Conservation (phyloP, 257 asterid species). For the Solanum ossicruentum region DNA sequence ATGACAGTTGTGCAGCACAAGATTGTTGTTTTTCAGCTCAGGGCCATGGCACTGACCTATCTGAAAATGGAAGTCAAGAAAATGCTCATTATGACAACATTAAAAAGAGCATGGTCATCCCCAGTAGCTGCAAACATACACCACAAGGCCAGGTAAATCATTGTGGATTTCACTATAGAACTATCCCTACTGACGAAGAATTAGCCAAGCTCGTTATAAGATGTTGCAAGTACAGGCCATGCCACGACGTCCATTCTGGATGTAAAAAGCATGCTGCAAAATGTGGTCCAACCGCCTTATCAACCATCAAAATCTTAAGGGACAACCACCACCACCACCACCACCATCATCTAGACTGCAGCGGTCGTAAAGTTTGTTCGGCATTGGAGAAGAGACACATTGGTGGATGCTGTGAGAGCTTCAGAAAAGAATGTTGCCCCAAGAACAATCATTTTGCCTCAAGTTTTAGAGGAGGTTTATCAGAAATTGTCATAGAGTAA, state of each 20-base stretch:
- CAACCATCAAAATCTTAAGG: neutral
- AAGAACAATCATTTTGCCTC: slow-evolving; percentile 16
- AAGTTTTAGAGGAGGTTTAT: slow-evolving; percentile 22
- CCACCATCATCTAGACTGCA: neutral
- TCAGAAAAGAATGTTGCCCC: slow-evolving; percentile 38
- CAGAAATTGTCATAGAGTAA: slow-evolving; percentile 46
- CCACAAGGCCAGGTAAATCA: neutral
- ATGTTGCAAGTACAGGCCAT: slow-evolving; percentile 12
- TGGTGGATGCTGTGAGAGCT: slow-evolving; percentile 37
- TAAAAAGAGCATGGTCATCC: neutral
- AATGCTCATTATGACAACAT: neutral
- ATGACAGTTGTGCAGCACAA: neutral
- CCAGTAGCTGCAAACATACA: neutral
- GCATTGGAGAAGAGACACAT: slow-evolving; percentile 6
- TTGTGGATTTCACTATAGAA: neutral
- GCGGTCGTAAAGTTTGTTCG: neutral
- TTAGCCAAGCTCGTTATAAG: neutral
- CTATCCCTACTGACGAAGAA: neutral
- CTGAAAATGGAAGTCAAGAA: neutral
- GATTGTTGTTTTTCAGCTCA: neutral
- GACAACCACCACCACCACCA: neutral
- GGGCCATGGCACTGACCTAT: neutral
- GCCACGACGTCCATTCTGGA: neutral
- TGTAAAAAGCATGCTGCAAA: slow-evolving; percentile 1
- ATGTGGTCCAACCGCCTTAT: neutral